Percentiles rank a stretch among this genome's conserved stretches.
These are phyloP conservation scores for Usnea hakonensis DNA, from an alignment of 495 filamentous ascomycete species.

Conservation along the genomic window DNA sequence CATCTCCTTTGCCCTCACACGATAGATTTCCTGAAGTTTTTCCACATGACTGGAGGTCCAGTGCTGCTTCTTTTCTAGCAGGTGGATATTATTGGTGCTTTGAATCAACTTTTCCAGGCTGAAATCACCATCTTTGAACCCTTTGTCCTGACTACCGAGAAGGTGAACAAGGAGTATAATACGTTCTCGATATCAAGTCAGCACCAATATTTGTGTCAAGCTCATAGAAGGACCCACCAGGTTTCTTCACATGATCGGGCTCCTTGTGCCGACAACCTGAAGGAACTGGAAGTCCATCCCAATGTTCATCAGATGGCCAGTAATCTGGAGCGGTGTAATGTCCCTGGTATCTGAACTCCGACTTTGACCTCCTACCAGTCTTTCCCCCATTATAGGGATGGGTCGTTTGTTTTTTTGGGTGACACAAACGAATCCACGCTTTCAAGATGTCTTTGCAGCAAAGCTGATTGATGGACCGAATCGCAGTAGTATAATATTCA, in stretches of 20 bases:
- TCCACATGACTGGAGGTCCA: background rate
- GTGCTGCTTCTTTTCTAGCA: background rate
- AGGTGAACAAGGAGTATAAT: conserved; percentile 7
- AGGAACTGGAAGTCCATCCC: conserved; percentile 15
- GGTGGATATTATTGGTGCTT: conserved; percentile 6
- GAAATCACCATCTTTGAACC: conserved; percentile 10
- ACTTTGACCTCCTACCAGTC: background rate
- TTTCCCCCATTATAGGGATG: conserved; percentile 68
- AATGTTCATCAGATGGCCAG: conserved; percentile 58
- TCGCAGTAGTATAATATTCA: background rate
- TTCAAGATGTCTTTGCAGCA: conserved; percentile 29
- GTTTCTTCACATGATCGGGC: conserved; percentile 75
- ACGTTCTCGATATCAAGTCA: conserved; percentile 15
- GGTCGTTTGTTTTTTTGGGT: conserved; percentile 48
- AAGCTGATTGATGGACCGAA: conserved; percentile 25
- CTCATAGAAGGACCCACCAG: conserved; percentile 46
- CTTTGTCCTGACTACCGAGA: background rate
- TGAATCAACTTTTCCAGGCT: conserved; percentile 7
- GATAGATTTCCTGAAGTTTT: conserved; percentile 17
- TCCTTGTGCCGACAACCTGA: conserved; percentile 58
- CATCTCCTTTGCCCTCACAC: conserved; percentile 11
- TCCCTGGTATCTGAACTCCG: conserved; percentile 21
- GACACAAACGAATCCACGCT: conserved; percentile 14
- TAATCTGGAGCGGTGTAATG: conserved; percentile 62
- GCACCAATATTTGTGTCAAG: background rate